Percentiles rank a stretch among this genome's conserved stretches.
Conservation (phyloP, 129 eudicot species). For the Heracleum sosnowskyi region DNA sequence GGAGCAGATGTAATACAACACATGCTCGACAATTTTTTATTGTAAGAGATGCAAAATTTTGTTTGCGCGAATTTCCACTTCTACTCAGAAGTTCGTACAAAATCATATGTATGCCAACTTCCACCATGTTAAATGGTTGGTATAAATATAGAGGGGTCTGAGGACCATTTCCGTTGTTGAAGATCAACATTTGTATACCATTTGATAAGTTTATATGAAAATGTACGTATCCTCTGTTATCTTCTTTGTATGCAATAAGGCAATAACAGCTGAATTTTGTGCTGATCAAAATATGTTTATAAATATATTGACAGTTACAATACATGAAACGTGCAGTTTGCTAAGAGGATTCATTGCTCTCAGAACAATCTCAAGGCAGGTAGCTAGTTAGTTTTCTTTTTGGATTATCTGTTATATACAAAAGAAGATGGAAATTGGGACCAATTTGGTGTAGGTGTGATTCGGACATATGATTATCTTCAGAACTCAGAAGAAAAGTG, state of each 20-base stretch:
- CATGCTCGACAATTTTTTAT: constrained; percentile 61
- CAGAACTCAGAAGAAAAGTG: not conserved
- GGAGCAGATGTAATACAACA: constrained; percentile 83
- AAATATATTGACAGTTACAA: not conserved
- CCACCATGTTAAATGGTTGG: not conserved
- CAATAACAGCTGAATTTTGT: not conserved
- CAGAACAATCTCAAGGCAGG: not conserved
- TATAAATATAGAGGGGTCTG: no score
- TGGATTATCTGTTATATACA: not conserved
- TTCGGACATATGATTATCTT: not conserved
- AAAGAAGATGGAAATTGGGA: not conserved
- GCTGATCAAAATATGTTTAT: not conserved
- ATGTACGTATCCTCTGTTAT: not conserved
- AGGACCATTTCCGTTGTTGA: not conserved
- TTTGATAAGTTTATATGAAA: not conserved
- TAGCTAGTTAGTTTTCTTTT: not conserved
- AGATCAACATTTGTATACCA: not conserved
- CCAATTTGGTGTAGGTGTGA: not conserved
- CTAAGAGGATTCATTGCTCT: not conserved
- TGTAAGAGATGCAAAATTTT: constrained; percentile 16
- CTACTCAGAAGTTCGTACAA: not conserved
- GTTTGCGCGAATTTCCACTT: not conserved
- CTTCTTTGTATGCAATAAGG: not conserved
- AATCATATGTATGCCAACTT: not conserved
- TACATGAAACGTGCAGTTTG: not conserved